These are phyloP conservation scores for Lachnellula suecica DNA, from an alignment of 2,329 filamentous ascomycete species.

Conservation along the genomic window DNA sequence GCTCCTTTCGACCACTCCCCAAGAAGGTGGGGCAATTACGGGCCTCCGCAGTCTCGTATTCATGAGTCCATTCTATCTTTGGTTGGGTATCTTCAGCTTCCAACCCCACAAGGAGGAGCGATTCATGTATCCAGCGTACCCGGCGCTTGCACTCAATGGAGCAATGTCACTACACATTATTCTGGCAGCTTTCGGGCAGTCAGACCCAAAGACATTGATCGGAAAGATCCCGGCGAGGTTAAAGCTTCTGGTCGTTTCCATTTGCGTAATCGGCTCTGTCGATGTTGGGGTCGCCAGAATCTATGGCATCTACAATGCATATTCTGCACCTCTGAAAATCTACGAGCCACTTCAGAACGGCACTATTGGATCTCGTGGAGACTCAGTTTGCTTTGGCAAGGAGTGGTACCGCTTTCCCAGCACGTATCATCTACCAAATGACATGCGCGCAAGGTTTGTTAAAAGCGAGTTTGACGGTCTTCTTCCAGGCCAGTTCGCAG, in stretches of 20 bases:
- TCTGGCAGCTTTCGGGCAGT: constrained; percentile 71
- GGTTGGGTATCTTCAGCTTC: constrained; percentile 85
- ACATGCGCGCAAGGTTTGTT: constrained; percentile 84
- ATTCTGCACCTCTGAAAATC: constrained; percentile 74
- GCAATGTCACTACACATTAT: constrained; percentile 81
- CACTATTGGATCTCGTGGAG: constrained; percentile 56
- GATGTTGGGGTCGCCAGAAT: constrained; percentile 70
- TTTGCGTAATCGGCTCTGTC: constrained; percentile 62
- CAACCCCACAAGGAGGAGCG: constrained; percentile 98
- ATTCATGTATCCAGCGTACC: constrained; percentile 98
- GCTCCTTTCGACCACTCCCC: constrained; percentile 53
- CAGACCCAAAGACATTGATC: constrained; percentile 63
- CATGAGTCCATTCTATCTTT: constrained; percentile 86
- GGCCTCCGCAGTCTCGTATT: constrained; percentile 77
- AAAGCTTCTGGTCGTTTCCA: constrained; percentile 65
- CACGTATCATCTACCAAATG: constrained; percentile 84
- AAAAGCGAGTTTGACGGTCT: constrained; percentile 87
- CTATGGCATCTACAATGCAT: constrained; percentile 75
- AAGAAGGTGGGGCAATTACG: constrained; percentile 61
- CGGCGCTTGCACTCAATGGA: constrained; percentile 84
- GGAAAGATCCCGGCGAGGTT: constrained; percentile 72
- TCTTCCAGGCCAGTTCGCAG: constrained; percentile 85
- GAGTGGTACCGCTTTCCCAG: constrained; percentile 98
- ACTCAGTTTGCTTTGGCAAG: constrained; percentile 85
- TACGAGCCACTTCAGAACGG: constrained; percentile 63